Conservation (phyloP, 106 monocot species). For the Allium cepa region DNA sequence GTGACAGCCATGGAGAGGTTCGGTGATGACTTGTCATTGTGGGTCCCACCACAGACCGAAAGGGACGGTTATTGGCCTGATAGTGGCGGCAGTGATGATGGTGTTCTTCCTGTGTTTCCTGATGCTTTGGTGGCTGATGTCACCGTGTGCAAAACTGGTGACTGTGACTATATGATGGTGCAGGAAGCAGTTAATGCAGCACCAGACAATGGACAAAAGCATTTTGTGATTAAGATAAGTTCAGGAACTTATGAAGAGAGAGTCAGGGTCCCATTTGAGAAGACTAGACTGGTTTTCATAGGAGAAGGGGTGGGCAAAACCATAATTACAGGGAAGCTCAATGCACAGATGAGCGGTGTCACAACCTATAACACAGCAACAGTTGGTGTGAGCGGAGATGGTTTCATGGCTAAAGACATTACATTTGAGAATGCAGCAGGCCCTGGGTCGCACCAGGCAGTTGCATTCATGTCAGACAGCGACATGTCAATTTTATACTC, state of each 20-base stretch:
- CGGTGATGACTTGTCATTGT: constrained; percentile 30
- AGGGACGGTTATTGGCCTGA: constrained; percentile 64
- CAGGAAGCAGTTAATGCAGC: constrained; percentile 62
- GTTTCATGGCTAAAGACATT: constrained; percentile 66
- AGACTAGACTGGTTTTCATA: constrained; percentile 62
- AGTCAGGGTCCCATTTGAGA: constrained; percentile 70
- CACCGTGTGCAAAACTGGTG: constrained; percentile 44
- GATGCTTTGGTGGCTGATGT: constrained; percentile 14
- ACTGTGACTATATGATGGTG: constrained; percentile 41
- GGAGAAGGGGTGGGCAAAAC: constrained; percentile 83
- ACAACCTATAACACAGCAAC: constrained; percentile 91
- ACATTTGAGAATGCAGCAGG: constrained; percentile 79
- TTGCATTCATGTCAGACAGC: constrained; percentile 84
- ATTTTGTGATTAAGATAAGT: constrained; percentile 57
- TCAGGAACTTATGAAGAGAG: constrained; percentile 69
- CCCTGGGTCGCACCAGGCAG: constrained; percentile 73
- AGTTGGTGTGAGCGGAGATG: constrained; percentile 57
- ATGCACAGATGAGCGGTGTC: constrained; percentile 52
- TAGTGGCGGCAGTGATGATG: not conserved
- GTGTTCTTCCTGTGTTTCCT: not conserved
- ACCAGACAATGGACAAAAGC: constrained; percentile 32
- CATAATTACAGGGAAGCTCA: constrained; percentile 62
- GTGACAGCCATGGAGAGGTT: constrained; percentile 32
- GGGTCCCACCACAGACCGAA: constrained; percentile 73
- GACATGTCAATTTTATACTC: constrained; percentile 53